Evolutionary conservation across 371 early-diverging fungal species (phyloP).

Genomic region (Apophysomyces ossiformis): DNA sequence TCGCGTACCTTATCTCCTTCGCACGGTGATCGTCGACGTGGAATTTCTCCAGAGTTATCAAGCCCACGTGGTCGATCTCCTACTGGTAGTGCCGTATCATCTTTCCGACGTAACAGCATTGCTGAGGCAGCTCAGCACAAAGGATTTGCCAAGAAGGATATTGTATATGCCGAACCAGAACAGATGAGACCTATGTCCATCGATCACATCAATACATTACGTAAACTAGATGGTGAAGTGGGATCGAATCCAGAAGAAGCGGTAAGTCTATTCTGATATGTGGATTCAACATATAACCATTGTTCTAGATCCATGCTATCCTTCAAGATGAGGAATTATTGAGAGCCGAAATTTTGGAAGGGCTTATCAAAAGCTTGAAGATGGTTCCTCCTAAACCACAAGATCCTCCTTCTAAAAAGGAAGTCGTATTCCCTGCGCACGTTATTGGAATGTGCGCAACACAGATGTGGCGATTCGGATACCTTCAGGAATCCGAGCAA

Average conservation of each 20-base stretch:
- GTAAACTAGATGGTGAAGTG: constrained; percentile 34
- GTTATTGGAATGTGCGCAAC: constrained; percentile 85
- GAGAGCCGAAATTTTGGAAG: constrained; percentile 87
- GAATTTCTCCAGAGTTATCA: constrained; percentile 38
- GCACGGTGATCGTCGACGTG: constrained; percentile 35
- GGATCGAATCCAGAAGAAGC: constrained; percentile 57
- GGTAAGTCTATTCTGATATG: constrained; percentile 25
- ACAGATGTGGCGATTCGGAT: constrained; percentile 88
- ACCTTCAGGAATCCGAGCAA: constrained; percentile 78
- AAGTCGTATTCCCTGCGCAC: constrained; percentile 94
- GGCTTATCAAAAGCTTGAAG: constrained; percentile 84
- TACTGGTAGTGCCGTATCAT: constrained; percentile 28
- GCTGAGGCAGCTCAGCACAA: constrained; percentile 27
- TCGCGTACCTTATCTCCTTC: constrained; percentile 44
- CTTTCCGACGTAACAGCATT: constrained; percentile 40
- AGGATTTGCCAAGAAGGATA: constrained; percentile 13
- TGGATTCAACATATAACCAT: neutral
- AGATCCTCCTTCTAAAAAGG: constrained; percentile 77
- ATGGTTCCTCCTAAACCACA: constrained; percentile 89
- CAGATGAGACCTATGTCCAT: constrained; percentile 53
- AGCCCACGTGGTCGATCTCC: constrained; percentile 46
- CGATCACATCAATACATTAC: constrained; percentile 35
- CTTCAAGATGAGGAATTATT: constrained; percentile 72
- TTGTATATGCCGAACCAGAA: constrained; percentile 39
- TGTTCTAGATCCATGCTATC: constrained; percentile 47